Percentiles rank a stretch among this genome's conserved stretches.
phyloP scores from a whole-genome alignment of 2,329 filamentous ascomycete genomes.

The Albifimbria verrucaria region DNA sequence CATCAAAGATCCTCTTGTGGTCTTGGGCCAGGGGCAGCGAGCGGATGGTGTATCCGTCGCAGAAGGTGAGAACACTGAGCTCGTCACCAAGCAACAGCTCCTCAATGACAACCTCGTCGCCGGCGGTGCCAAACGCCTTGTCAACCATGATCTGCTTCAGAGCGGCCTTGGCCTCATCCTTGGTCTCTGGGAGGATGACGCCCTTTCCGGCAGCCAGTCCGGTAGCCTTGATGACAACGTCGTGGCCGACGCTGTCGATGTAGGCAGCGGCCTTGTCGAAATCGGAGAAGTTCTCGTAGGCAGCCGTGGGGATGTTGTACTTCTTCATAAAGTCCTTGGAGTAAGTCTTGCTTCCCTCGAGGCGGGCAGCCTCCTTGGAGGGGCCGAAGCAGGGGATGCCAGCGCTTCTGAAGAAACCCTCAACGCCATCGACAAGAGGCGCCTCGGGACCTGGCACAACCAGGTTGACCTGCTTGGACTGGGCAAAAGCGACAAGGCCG shows the following conservation, averaged over 20 bases:
- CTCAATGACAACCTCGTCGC: constrained; percentile 91
- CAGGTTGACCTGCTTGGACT: constrained; percentile 71
- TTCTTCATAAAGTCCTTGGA: constrained; percentile 97
- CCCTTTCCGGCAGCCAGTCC: constrained; percentile 94
- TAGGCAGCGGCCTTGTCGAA: constrained; percentile 72
- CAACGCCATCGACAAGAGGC: constrained; percentile 87
- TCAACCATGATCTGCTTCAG: constrained; percentile 89
- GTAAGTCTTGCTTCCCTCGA: constrained; percentile 97
- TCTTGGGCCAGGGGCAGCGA: constrained; percentile 90
- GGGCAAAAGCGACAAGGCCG: constrained; percentile 71
- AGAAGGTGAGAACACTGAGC: constrained; percentile 86
- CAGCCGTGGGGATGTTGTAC: constrained; percentile 84
- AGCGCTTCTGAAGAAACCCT: constrained; percentile 71
- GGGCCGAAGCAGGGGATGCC: constrained; percentile 85
- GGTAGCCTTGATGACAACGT: constrained; percentile 89
- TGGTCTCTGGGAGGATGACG: constrained; percentile 80
- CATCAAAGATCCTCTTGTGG: constrained; percentile 92
- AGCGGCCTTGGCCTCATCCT: constrained; percentile 77
- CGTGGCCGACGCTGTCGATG: constrained; percentile 65
- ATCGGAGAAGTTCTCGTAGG: constrained; percentile 83
- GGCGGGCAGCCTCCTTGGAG: constrained; percentile 74
- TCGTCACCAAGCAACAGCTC: constrained; percentile 91
- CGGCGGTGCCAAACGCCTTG: constrained; percentile 80
- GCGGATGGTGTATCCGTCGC: constrained; percentile 80
- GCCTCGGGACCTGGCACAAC: constrained; percentile 90